Percentiles rank a stretch among this genome's conserved stretches.
phyloP scores from a whole-genome alignment of 768 basidiomycete genomes.

The Leccinum fibrillosum region DNA sequence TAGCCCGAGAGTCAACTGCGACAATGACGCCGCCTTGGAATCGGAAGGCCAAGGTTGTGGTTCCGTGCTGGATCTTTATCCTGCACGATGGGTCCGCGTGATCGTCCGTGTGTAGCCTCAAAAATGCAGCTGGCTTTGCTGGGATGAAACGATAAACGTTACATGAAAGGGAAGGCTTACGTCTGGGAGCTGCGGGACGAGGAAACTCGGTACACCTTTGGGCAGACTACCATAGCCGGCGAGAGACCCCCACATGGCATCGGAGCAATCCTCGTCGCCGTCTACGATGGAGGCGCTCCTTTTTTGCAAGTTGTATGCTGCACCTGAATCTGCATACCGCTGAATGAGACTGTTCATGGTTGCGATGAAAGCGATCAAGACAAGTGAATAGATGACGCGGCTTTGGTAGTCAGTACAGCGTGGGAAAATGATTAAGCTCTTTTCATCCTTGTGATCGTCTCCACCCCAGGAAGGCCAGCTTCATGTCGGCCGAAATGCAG shows the following conservation, averaged over 20 bases:
- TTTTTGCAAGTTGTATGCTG: conserved; percentile 46
- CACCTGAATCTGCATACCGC: conserved; percentile 58
- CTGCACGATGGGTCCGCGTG: conserved; percentile 89
- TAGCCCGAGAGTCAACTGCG: conserved; percentile 98
- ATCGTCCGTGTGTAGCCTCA: conserved; percentile 93
- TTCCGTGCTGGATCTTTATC: conserved; percentile 99
- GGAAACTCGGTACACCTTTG: conserved; percentile 69
- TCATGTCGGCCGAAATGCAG: too few species aligned
- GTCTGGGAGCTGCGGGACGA: conserved; percentile 70
- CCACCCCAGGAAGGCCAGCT: too few species aligned
- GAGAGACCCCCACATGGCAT: conserved; percentile 77
- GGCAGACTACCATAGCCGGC: conserved; percentile 78
- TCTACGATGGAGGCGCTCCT: conserved; percentile 43
- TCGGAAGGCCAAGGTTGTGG: conserved; percentile 96
- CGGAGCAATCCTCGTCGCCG: conserved; percentile 63
- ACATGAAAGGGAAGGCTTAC: conserved; percentile 42
- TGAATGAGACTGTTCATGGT: conserved; percentile 73
- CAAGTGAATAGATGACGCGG: conserved; percentile 31
- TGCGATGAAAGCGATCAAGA: conserved; percentile 15
- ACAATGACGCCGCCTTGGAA: conserved; percentile 97
- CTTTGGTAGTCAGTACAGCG: conserved; percentile 5
- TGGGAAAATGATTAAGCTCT: too few species aligned
- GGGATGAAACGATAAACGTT: conserved; percentile 8
- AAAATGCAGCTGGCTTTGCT: conserved; percentile 80
- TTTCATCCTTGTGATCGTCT: too few species aligned